A percentile compares a stretch with the other conserved stretches of the same genome.
phyloP scores from a whole-genome alignment of 1,284 basidiomycete genomes.

The Tilletia indica region DNA sequence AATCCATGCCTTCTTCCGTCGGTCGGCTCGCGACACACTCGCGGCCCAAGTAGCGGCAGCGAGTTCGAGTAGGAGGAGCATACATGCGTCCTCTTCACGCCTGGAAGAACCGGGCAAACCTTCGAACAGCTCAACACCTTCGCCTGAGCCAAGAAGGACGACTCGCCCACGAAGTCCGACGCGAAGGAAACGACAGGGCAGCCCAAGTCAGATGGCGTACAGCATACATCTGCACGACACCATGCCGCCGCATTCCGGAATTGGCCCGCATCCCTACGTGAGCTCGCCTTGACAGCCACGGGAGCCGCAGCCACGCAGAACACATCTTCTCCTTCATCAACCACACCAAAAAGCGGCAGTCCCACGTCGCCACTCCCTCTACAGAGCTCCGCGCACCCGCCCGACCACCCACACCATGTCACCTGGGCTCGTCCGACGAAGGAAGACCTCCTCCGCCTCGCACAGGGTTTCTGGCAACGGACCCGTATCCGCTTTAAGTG shows the following conservation, averaged over 20 bases:
- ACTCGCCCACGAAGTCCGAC: background rate
- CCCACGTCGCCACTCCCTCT: background rate
- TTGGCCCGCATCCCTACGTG: constrained; percentile 46
- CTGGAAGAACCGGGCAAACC: too few species aligned
- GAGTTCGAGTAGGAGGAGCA: too few species aligned
- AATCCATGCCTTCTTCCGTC: constrained; percentile 14
- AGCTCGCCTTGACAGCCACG: constrained; percentile 42
- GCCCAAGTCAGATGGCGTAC: background rate
- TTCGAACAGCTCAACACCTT: too few species aligned
- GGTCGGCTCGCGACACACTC: background rate
- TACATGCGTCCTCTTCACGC: too few species aligned
- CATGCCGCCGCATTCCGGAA: constrained; percentile 34
- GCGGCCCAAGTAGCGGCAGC: too few species aligned
- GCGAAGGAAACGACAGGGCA: background rate
- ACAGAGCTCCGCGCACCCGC: background rate
- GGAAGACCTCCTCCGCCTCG: constrained; percentile 75
- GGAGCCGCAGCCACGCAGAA: constrained; percentile 13
- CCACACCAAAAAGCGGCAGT: background rate
- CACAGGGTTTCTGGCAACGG: constrained; percentile 85
- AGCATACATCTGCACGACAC: background rate
- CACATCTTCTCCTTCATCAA: constrained; percentile 10
- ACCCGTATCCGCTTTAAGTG: constrained; percentile 91
- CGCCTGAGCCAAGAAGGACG: too few species aligned
- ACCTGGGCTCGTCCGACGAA: constrained; percentile 38
- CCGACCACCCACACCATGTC: constrained; percentile 17